phyloP scores from a whole-genome alignment of 129 eudicot genomes.

The Solidago caesia region DNA sequence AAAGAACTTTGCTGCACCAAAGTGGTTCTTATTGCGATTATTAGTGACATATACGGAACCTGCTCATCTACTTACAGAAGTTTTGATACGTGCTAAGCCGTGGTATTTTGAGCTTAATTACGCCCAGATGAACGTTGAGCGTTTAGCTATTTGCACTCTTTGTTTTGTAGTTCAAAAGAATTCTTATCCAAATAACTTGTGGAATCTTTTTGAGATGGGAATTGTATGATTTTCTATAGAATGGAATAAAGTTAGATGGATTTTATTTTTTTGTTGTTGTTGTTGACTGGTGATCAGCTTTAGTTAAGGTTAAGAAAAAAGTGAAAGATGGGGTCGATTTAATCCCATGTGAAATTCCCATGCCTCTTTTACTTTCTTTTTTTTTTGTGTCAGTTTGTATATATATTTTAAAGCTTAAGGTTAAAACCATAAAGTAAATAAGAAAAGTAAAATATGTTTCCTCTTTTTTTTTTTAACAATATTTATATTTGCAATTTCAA shows the following conservation, averaged over 20 bases:
- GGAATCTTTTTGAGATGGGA: conserved; percentile 9
- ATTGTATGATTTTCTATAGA: conserved; percentile 11
- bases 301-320: conserved; percentile 26
- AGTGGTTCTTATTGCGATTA: too few relatives aligned
- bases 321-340: conserved; percentile 10
- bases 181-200: not conserved
- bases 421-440: not conserved
- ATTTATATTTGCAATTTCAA: too few relatives aligned
- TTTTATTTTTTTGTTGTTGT: conserved; percentile 29
- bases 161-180: too few relatives aligned
- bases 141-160: too few relatives aligned
- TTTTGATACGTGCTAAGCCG: too few relatives aligned
- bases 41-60: too few relatives aligned
- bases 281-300: conserved; percentile 39
- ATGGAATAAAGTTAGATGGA: conserved; percentile 23
- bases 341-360: not conserved
- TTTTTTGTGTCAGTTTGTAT: conserved; percentile 15
- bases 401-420: conserved; percentile 14
- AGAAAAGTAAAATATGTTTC: too few relatives aligned
- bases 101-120: too few relatives aligned
- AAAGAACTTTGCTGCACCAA: too few relatives aligned
- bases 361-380: not conserved
- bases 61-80: too few relatives aligned
- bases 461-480: too few relatives aligned
- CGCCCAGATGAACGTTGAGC: too few relatives aligned